A percentile compares a stretch with the other conserved stretches of the same genome.
Conservation (phyloP, 225 moss, liverwort and hornwort species). For the Marchantia polymorpha region DNA sequence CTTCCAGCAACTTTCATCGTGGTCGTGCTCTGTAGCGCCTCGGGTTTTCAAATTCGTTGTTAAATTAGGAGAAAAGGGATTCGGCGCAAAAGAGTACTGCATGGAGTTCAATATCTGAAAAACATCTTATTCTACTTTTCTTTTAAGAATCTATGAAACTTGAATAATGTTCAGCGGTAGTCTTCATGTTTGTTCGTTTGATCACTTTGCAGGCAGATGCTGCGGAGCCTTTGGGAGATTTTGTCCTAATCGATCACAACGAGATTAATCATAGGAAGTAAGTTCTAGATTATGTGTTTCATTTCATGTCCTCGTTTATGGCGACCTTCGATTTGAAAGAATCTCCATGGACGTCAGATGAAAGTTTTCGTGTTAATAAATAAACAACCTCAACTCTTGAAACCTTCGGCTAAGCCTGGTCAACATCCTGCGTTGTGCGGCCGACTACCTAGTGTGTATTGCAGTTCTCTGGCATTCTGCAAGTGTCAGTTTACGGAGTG, state of each 20-base stretch:
- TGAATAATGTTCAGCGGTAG: neutral
- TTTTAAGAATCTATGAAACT: neutral
- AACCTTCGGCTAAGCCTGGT: too few relatives aligned
- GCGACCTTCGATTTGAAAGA: neutral
- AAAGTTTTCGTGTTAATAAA: too few relatives aligned
- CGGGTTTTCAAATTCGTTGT: too few relatives aligned
- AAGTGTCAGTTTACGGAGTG: neutral
- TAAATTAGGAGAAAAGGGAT: too few relatives aligned
- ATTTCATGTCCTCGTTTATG: neutral
- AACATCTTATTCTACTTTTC: neutral
- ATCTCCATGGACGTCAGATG: neutral
- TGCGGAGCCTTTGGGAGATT: conserved; percentile 37
- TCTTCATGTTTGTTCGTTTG: neutral
- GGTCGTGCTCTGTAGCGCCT: too few relatives aligned
- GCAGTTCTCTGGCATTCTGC: too few relatives aligned
- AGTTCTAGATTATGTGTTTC: neutral
- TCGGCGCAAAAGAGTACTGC: too few relatives aligned
- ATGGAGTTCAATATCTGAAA: too few relatives aligned
- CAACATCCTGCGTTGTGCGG: too few relatives aligned
- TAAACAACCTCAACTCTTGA: too few relatives aligned
- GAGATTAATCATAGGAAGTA: conserved; percentile 27
- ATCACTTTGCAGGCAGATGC: conserved; percentile 18
- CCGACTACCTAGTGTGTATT: too few relatives aligned
- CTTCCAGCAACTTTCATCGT: too few relatives aligned
- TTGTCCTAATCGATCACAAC: conserved; percentile 30